A percentile compares a stretch with the other conserved stretches of the same genome.
These are phyloP conservation scores for Trametes versicolor DNA, from an alignment of 1,284 basidiomycete species.

Conservation along the genomic window DNA sequence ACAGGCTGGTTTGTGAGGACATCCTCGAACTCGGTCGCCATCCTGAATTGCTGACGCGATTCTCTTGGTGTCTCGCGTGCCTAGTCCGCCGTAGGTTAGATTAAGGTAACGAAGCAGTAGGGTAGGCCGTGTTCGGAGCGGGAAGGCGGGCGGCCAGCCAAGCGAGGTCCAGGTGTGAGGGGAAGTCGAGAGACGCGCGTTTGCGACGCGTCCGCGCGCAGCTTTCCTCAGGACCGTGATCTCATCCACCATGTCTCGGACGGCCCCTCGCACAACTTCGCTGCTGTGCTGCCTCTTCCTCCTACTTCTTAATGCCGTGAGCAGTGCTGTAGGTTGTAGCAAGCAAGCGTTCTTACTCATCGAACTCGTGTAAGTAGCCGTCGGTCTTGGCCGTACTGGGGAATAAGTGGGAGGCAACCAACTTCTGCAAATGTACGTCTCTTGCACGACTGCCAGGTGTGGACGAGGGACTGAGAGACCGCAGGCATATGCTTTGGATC, in stretches of 20 bases:
- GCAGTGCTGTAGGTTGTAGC: conserved; percentile 2
- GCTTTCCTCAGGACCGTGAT: conserved; percentile 31
- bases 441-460: background rate
- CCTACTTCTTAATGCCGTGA: conserved; percentile 32
- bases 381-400: conserved; percentile 57
- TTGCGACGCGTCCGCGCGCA: conserved; percentile 23
- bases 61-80: conserved; percentile 14
- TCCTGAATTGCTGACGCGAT: conserved; percentile 19
- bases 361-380: conserved; percentile 46
- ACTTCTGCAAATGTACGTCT: conserved; percentile 81
- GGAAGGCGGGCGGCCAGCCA: conserved; percentile 23
- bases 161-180: conserved; percentile 25
- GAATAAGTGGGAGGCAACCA: conserved; percentile 83
- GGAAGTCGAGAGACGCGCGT: conserved; percentile 31
- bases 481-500: conserved; percentile 90
- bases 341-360: conserved; percentile 13
- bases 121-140: conserved; percentile 18
- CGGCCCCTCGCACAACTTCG: conserved; percentile 29
- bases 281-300: conserved; percentile 33
- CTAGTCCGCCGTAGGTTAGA: conserved; percentile 13
- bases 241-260: conserved; percentile 27
- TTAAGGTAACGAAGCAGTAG: conserved; percentile 22
- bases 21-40: conserved; percentile 88
- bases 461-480: background rate
- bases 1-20: conserved; percentile 94